These are phyloP conservation scores for Xylaria acuta DNA, from an alignment of 495 filamentous ascomycete species.

Conservation along the genomic window DNA sequence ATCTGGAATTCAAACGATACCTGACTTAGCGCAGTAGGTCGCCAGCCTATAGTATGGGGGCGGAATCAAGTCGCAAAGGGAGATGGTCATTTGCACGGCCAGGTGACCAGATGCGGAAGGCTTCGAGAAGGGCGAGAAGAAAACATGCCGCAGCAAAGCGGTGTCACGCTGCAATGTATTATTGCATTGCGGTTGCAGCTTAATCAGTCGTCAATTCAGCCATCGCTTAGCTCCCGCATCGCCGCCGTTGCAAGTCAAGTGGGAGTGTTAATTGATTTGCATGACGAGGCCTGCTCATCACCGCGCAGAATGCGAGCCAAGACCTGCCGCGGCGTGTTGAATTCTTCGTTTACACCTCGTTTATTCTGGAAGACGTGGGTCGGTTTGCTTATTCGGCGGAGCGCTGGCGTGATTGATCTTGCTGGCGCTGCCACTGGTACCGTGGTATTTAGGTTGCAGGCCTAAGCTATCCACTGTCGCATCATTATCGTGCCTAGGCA, in stretches of 20 bases:
- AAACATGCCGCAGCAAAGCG: slow-evolving; percentile 23
- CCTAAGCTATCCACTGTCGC: neutral
- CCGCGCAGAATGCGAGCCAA: slow-evolving; percentile 21
- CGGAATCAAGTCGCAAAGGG: slow-evolving; percentile 20
- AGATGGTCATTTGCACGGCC: slow-evolving; percentile 37
- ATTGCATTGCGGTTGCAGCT: neutral
- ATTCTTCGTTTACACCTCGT: slow-evolving; percentile 13
- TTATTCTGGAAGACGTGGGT: slow-evolving; percentile 12
- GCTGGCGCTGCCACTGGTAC: neutral
- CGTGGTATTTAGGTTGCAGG: neutral
- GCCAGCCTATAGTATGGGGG: slow-evolving; percentile 20
- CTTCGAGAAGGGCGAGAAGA: slow-evolving; percentile 40
- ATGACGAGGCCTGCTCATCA: slow-evolving; percentile 11
- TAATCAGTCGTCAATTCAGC: neutral
- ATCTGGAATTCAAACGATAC: slow-evolving; percentile 19
- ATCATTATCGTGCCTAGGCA: neutral
- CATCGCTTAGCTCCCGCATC: slow-evolving; percentile 1
- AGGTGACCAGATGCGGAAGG: slow-evolving; percentile 40
- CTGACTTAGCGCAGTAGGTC: slow-evolving; percentile 14
- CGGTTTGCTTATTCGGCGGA: slow-evolving; percentile 5
- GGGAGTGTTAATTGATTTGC: slow-evolving; percentile 10
- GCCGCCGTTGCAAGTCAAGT: slow-evolving; percentile 2
- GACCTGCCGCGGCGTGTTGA: slow-evolving; percentile 5
- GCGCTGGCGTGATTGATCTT: slow-evolving; percentile 18
- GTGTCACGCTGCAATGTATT: slow-evolving; percentile 10